These are phyloP conservation scores for Kodamaea arcana DNA, from an alignment of 1,139 yeast species.

Conservation along the genomic window DNA sequence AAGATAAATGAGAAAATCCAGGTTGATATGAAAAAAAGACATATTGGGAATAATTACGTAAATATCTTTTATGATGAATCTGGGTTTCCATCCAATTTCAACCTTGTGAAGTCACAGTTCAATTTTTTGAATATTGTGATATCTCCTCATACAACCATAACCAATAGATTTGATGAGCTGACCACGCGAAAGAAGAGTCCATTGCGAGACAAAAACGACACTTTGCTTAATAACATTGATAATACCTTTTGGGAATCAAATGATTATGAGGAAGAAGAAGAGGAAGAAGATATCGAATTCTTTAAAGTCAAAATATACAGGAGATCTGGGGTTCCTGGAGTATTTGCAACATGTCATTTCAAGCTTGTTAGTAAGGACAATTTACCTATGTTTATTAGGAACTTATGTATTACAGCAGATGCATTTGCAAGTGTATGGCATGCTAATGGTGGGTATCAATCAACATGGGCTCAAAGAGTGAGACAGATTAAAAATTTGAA, in stretches of 20 bases:
- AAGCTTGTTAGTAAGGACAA: slow-evolving; percentile 61
- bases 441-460: slow-evolving; percentile 40
- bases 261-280: slow-evolving; percentile 8
- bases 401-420: slow-evolving; percentile 60
- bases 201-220: neutral
- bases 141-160: slow-evolving; percentile 49
- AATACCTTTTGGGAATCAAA: slow-evolving; percentile 3
- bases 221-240: neutral
- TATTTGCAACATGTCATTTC: slow-evolving; percentile 72
- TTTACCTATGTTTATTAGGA: slow-evolving; percentile 62
- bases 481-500: slow-evolving; percentile 52
- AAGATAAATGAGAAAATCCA: slow-evolving; percentile 37
- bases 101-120: slow-evolving; percentile 72
- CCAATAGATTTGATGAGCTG: slow-evolving; percentile 4
- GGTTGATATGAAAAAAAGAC: slow-evolving; percentile 65
- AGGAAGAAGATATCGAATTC: slow-evolving; percentile 18
- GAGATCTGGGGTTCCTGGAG: slow-evolving; percentile 68
- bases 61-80: slow-evolving; percentile 79
- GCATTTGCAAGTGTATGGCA: slow-evolving; percentile 79
- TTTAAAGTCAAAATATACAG: slow-evolving; percentile 63
- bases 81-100: slow-evolving; percentile 60
- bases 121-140: slow-evolving; percentile 78
- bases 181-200: neutral
- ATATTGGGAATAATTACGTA: slow-evolving; percentile 82
- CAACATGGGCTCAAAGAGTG: slow-evolving; percentile 67